A percentile compares a stretch with the other conserved stretches of the same genome.
Evolutionary conservation across 1,284 basidiomycete species (phyloP).

Genomic region (Puccinia novopanici): DNA sequence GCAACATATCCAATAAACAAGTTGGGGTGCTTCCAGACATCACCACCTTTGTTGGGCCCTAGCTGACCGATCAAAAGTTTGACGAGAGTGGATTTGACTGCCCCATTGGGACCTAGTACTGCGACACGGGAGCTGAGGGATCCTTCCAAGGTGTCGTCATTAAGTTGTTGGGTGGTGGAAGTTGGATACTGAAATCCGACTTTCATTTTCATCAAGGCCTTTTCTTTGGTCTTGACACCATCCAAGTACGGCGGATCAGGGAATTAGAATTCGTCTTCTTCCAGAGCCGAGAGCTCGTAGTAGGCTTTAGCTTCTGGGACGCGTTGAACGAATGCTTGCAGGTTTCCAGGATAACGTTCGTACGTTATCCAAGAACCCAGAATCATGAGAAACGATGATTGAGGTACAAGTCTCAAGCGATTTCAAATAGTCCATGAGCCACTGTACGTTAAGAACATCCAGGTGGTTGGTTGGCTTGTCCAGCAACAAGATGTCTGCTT

Average conservation of each 20-base stretch:
- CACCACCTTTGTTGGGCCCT: slow-evolving; percentile 92
- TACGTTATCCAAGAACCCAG: slow-evolving; percentile 96
- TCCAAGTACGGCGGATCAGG: slow-evolving; percentile 93
- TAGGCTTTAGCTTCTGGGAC: slow-evolving; percentile 98
- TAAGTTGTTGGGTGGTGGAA: slow-evolving; percentile 80
- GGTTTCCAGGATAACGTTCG: slow-evolving; percentile 97
- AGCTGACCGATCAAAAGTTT: slow-evolving; percentile 97
- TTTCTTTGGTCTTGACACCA: slow-evolving; percentile 99
- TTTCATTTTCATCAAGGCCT: slow-evolving; percentile 94
- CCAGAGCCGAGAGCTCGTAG: slow-evolving; percentile 88
- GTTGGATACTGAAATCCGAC: slow-evolving; percentile 95
- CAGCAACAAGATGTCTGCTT: slow-evolving; percentile 92
- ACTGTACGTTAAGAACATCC: slow-evolving; percentile 93
- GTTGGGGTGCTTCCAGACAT: slow-evolving; percentile 99
- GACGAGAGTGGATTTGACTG: slow-evolving; percentile 97
- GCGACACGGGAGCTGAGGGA: slow-evolving; percentile 96
- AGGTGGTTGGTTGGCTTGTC: slow-evolving; percentile 98
- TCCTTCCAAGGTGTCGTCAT: slow-evolving; percentile 92
- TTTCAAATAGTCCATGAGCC: slow-evolving; percentile 94
- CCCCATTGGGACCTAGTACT: slow-evolving; percentile 93
- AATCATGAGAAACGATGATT: slow-evolving; percentile 96
- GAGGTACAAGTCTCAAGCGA: slow-evolving; percentile 87
- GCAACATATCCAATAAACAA: slow-evolving; percentile 98
- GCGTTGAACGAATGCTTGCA: slow-evolving; percentile 88
- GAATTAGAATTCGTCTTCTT: slow-evolving; percentile 96